A percentile compares a stretch with the other conserved stretches of the same genome.
Conservation (phyloP, 305 asterid genomes). For the Solanum hybrid region DNA sequence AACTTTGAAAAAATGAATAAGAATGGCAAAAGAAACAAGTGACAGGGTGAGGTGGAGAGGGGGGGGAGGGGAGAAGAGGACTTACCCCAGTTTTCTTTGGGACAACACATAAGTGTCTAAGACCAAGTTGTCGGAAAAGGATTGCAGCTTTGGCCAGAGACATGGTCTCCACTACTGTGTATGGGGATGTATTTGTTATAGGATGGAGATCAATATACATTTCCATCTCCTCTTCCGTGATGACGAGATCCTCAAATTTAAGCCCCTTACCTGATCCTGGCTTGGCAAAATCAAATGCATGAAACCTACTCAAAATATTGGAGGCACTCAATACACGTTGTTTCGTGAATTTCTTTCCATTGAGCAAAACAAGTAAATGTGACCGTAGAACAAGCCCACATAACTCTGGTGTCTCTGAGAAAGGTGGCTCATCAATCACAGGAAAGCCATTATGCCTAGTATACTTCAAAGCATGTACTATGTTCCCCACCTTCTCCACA, state of each 20-base stretch:
- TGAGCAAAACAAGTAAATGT: constrained; percentile 75
- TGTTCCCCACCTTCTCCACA: constrained; percentile 73
- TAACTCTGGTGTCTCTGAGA: constrained; percentile 61
- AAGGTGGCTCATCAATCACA: constrained; percentile 85
- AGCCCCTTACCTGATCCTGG: constrained; percentile 88
- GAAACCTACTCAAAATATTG: constrained; percentile 33
- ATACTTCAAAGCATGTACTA: constrained; percentile 50
- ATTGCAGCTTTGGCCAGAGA: constrained; percentile 94
- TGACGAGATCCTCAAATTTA: constrained; percentile 60
- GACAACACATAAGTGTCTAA: constrained; percentile 81
- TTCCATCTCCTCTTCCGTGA: constrained; percentile 70
- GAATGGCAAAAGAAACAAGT: background rate
- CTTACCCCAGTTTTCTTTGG: constrained; percentile 82
- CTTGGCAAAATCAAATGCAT: constrained; percentile 82
- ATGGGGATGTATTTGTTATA: constrained; percentile 76
- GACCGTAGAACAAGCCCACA: constrained; percentile 81
- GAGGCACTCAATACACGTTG: constrained; percentile 38
- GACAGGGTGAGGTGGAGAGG: background rate
- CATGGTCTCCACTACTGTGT: constrained; percentile 88
- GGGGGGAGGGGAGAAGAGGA: background rate
- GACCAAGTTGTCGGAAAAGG: constrained; percentile 83
- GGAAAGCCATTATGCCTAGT: constrained; percentile 86
- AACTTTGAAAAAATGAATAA: background rate
- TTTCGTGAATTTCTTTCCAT: constrained; percentile 53
- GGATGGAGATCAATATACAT: constrained; percentile 92